Evolutionary conservation across 257 asterid species (phyloP).

Genomic region (Oldenlandia corymbosa): DNA sequence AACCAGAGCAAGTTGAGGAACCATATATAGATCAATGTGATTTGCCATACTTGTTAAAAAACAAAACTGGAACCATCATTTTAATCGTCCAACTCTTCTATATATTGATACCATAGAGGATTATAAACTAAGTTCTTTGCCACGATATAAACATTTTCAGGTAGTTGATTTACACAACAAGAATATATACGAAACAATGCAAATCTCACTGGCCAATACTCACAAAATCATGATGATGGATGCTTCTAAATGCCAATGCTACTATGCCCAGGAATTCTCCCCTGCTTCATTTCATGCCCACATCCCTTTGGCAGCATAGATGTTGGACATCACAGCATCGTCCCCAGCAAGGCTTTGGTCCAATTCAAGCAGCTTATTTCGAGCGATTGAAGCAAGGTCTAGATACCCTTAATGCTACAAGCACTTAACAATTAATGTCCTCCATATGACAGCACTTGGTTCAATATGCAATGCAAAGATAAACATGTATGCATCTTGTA

Average conservation of each 20-base stretch:
- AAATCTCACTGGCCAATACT: slow-evolving; percentile 7
- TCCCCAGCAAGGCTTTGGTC: slow-evolving; percentile 18
- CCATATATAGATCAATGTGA: too few species aligned
- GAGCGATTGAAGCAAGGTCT: slow-evolving; percentile 3
- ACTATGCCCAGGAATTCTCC: slow-evolving; percentile 26
- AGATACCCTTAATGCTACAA: slow-evolving; percentile 9
- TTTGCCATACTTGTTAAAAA: too few species aligned
- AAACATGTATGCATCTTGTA: slow-evolving; percentile 24
- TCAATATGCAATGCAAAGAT: slow-evolving; percentile 23
- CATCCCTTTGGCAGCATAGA: slow-evolving; percentile 25
- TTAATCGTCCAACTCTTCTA: too few species aligned
- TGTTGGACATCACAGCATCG: slow-evolving; percentile 24
- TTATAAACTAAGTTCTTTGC: too few species aligned
- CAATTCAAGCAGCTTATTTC: not conserved
- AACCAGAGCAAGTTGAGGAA: too few species aligned
- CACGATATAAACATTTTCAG: too few species aligned
- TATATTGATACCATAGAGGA: too few species aligned
- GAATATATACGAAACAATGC: too few species aligned
- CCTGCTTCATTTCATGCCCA: slow-evolving; percentile 26
- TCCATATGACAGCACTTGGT: slow-evolving; percentile 29
- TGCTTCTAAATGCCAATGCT: slow-evolving; percentile 16
- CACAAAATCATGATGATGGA: slow-evolving; percentile 9
- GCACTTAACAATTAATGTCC: slow-evolving; percentile 23
- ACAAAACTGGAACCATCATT: too few species aligned
- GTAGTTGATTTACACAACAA: too few species aligned